phyloP scores from a whole-genome alignment of 768 basidiomycete genomes.

The Cyclocybe cylindracea region DNA sequence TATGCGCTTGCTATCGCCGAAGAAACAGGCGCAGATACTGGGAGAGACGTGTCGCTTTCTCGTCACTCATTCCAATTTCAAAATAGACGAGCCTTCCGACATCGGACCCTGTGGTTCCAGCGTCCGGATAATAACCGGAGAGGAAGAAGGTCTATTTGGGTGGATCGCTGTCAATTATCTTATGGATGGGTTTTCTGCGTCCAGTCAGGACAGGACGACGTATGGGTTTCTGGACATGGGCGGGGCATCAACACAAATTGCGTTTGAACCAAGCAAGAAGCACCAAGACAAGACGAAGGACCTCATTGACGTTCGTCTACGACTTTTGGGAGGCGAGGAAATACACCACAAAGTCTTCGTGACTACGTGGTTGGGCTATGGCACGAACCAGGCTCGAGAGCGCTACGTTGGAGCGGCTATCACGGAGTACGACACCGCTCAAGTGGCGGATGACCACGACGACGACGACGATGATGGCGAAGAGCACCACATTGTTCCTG shows the following conservation, averaged over 20 bases:
- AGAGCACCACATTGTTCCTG: slow-evolving; percentile 50
- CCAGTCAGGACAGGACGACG: slow-evolving; percentile 66
- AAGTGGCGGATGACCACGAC: slow-evolving; percentile 17
- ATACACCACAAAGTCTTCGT: slow-evolving; percentile 94
- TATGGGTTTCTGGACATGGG: slow-evolving; percentile 99
- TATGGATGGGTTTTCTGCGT: slow-evolving; percentile 87
- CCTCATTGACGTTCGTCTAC: slow-evolving; percentile 78
- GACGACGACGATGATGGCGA: slow-evolving; percentile 24
- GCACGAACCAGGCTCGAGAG: slow-evolving; percentile 95
- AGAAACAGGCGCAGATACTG: slow-evolving; percentile 74
- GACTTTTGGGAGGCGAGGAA: slow-evolving; percentile 81
- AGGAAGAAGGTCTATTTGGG: slow-evolving; percentile 97
- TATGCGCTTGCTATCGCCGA: slow-evolving; percentile 82
- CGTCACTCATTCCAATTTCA: slow-evolving; percentile 73
- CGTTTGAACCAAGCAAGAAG: slow-evolving; percentile 84
- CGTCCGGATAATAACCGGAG: slow-evolving; percentile 93
- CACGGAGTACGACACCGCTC: slow-evolving; percentile 50
- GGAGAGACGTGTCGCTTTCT: slow-evolving; percentile 78
- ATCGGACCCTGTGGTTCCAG: slow-evolving; percentile 89
- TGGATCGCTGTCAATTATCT: slow-evolving; percentile 99
- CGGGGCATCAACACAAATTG: slow-evolving; percentile 97
- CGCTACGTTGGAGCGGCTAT: slow-evolving; percentile 81
- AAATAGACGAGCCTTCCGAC: slow-evolving; percentile 62
- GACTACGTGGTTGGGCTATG: slow-evolving; percentile 98
- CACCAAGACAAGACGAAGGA: slow-evolving; percentile 55